Evolutionary conservation across 495 filamentous ascomycete species (phyloP), one percentile per base, ranked within the genome.

Genomic region (Lentithecium fluviatile): DNA sequence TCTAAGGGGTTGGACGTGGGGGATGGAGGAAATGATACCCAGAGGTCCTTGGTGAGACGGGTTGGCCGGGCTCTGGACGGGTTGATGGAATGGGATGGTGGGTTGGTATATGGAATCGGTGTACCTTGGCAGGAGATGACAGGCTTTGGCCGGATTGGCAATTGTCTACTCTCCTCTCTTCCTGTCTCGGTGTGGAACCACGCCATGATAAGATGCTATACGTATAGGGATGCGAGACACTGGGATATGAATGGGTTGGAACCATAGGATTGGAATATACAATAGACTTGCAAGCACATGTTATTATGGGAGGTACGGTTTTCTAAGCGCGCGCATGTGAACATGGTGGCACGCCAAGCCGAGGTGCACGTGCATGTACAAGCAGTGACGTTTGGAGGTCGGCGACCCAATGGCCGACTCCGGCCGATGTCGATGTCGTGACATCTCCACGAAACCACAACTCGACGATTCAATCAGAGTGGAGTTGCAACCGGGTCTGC

Each of bases 21-120:
- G 23, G 29, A 19, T 52, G 49, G 21, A 8, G 49, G 49, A 32
- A 52, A 34, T 26, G 24, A 19, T 52, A 17, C 29, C 23, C 49
- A 54, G 19, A 45, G 45, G n/a, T 45, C 46, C 56, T 24, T 50
- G 55, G 55, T 58, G 55, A 58, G 45, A 58, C 45, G 40, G 48
- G 38, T 37, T 51, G 26, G 46, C 12, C 40, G 55, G 52, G 53
- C 20, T 58, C 40, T 52, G 46, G 58, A 45, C 17, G 40, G 52
- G 32, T 24, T 8, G 21, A 46, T 4, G 21, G 52, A 24, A 49
- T 32, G 37, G 8, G 17, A 10, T 11, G 45, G 6, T 19, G n/a
- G 45, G 36, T 24, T 40, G 11, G 50, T 32, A 34, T 17, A 21
- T 34, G 24, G n/a, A 34, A 26, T 29, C 4, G 19, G 21, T 51